Percentiles rank a stretch among this genome's conserved stretches.
These are phyloP conservation scores for Wallacemonas collosoma DNA, from an alignment of 208 protist species.

Conservation along the genomic window DNA sequence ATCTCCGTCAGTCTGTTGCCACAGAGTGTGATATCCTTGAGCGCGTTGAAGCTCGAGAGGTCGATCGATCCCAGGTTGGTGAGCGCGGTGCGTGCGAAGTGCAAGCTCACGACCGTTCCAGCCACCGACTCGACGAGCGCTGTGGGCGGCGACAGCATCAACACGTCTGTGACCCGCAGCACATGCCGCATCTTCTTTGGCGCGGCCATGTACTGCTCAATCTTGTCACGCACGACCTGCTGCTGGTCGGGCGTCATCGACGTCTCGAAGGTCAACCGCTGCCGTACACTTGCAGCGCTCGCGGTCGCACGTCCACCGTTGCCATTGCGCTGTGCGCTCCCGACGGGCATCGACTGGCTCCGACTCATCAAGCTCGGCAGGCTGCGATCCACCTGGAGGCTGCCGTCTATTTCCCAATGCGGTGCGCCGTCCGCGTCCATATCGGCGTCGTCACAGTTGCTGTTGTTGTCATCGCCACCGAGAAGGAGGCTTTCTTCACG, in stretches of 20 bases:
- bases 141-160: slow-evolving; percentile 21
- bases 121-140: slow-evolving; percentile 31
- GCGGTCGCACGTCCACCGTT: neutral
- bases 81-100: slow-evolving; percentile 51
- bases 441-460: neutral
- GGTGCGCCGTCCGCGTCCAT: neutral
- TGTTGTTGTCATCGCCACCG: neutral
- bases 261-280: neutral
- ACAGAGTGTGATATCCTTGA: slow-evolving; percentile 60
- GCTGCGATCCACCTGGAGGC: slow-evolving; percentile 12
- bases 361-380: slow-evolving; percentile 16
- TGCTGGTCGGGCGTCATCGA: slow-evolving; percentile 5
- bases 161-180: slow-evolving; percentile 29
- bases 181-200: slow-evolving; percentile 7
- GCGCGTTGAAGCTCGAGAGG: slow-evolving; percentile 40
- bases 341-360: neutral
- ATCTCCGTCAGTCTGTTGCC: slow-evolving; percentile 61
- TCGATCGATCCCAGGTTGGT: slow-evolving; percentile 25
- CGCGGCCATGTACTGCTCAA: slow-evolving; percentile 2
- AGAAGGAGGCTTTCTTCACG: neutral
- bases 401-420: neutral
- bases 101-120: slow-evolving; percentile 24
- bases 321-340: neutral
- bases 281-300: neutral
- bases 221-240: slow-evolving; percentile 10